Evolutionary conservation across 441 rosid species (phyloP), one percentile per base, ranked within the genome.

Genomic region (Gossypium schwendimanii): DNA sequence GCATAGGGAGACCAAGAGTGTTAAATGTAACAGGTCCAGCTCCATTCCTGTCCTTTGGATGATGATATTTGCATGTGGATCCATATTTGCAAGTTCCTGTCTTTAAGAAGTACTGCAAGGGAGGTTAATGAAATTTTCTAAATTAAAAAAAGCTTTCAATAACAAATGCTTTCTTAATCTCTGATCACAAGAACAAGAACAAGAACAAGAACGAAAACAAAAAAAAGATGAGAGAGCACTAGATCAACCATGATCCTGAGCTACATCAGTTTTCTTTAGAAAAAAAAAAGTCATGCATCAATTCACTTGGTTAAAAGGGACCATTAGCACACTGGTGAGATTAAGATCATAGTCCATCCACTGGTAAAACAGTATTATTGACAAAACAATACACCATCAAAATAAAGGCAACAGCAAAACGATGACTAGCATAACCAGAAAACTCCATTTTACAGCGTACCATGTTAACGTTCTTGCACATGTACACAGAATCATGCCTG

Each of bases 71-170:
- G 84, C 97, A 91, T 31, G 90, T 88, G 26, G 90, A 50, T 39
- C 97, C 97, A 52, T 88, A 91, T 80, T 89, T 89, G 87, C 94
- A 91, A 52, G 91, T 87, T 68, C 97, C 94, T 63, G 94, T 91
- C 87, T 88, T 91, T 15, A 91, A 73, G 83, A 80, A 91, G 80
- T 87, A 89, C 94, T 91, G 88, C 83, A 84, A 71, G 36, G 21
- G 44, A 74, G 28, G 58, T 73, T 53, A 58, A 45, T 31, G 47
- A 45, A 55, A 41, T 8, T 2, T 15, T 54, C 36, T 36, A 68
- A 15, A 78, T 59, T 41, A 54, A 73, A 63, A 54, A 73, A 63
- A 23, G 5, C 26, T 50, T 23, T n/a, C 36, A 24, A 61, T n/a
- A 0, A 72, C 10, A 15, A n/a, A 50, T 23, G 52, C 12, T 66